Evolutionary conservation across 208 protist species (phyloP).

Genomic region (Leptomonas seymouri): DNA sequence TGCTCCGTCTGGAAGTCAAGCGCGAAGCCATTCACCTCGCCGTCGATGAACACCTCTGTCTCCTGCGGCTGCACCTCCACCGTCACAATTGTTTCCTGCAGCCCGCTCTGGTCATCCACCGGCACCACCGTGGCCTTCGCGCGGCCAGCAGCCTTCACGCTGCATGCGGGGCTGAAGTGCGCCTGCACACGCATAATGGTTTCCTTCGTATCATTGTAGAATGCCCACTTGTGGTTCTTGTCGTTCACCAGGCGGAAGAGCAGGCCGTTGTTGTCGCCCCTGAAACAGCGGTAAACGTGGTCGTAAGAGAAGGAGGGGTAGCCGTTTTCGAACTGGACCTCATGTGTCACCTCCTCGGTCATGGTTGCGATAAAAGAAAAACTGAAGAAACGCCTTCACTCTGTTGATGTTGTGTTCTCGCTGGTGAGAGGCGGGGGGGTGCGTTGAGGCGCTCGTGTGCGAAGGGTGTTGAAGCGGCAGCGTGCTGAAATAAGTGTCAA

Average conservation of each 20-base stretch:
- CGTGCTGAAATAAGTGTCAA: neutral
- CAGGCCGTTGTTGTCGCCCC: slow-evolving; percentile 35
- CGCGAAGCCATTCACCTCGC: slow-evolving; percentile 39
- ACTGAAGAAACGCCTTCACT: no score
- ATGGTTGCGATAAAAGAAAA: slow-evolving; percentile 18
- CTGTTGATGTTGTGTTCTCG: neutral
- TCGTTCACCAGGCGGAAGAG: slow-evolving; percentile 61
- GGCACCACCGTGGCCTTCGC: slow-evolving; percentile 22
- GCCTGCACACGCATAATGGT: slow-evolving; percentile 38
- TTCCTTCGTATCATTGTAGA: slow-evolving; percentile 68
- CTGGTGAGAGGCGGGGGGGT: neutral
- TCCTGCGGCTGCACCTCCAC: slow-evolving; percentile 44
- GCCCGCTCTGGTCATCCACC: slow-evolving; percentile 1
- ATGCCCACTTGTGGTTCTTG: slow-evolving; percentile 45
- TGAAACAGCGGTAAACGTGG: slow-evolving; percentile 63
- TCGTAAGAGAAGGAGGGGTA: slow-evolving; percentile 34
- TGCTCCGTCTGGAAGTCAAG: slow-evolving; percentile 50
- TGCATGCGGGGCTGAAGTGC: slow-evolving; percentile 30
- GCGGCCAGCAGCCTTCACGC: slow-evolving; percentile 28
- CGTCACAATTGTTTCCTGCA: slow-evolving; percentile 33
- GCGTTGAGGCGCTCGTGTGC: neutral
- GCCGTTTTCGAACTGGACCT: slow-evolving; percentile 31
- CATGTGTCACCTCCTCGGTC: slow-evolving; percentile 26
- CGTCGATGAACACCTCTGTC: slow-evolving; percentile 62
- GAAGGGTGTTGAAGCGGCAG: neutral